Conservation (phyloP, 371 early-diverging fungal species). For the Agmasoma carcini region DNA sequence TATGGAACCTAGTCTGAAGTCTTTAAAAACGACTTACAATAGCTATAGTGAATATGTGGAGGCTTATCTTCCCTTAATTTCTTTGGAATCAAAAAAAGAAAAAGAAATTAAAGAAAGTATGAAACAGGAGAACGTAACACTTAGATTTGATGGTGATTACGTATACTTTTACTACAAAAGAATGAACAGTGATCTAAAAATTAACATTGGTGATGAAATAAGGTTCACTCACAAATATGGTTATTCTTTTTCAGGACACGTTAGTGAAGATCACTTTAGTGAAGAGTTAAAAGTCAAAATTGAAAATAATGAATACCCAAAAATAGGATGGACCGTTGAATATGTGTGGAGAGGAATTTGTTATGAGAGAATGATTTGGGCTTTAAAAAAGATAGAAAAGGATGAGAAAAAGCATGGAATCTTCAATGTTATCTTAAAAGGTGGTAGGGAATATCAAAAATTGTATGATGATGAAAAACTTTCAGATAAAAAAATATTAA, state of each 20-base stretch:
- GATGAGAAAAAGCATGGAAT: conserved; percentile 55
- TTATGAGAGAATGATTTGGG: conserved; percentile 59
- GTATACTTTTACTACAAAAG: conserved; percentile 75
- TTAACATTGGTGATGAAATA: conserved; percentile 86
- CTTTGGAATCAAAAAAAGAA: conserved; percentile 86
- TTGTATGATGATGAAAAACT: conserved; percentile 48
- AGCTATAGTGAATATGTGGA: conserved; percentile 60
- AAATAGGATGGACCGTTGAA: conserved; percentile 82
- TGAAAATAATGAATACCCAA: conserved; percentile 71
- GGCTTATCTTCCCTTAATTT: conserved; percentile 77
- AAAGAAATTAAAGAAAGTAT: conserved; percentile 77
- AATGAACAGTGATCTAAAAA: conserved; percentile 71
- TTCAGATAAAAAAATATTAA: conserved; percentile 56
- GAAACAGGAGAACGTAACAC: conserved; percentile 76
- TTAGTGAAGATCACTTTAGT: conserved; percentile 71
- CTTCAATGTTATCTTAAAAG: conserved; percentile 65
- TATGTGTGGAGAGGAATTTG: conserved; percentile 92
- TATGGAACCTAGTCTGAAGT: conserved; percentile 55
- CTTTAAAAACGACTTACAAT: background rate
- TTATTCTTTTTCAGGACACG: conserved; percentile 64
- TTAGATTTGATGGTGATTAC: conserved; percentile 83
- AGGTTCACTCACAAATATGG: conserved; percentile 70
- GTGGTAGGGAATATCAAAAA: conserved; percentile 75
- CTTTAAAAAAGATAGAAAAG: conserved; percentile 18
- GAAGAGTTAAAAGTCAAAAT: conserved; percentile 76